Evolutionary conservation across 192 early-diverging fungal genomes (phyloP).

Genomic region (Podila horticola): DNA sequence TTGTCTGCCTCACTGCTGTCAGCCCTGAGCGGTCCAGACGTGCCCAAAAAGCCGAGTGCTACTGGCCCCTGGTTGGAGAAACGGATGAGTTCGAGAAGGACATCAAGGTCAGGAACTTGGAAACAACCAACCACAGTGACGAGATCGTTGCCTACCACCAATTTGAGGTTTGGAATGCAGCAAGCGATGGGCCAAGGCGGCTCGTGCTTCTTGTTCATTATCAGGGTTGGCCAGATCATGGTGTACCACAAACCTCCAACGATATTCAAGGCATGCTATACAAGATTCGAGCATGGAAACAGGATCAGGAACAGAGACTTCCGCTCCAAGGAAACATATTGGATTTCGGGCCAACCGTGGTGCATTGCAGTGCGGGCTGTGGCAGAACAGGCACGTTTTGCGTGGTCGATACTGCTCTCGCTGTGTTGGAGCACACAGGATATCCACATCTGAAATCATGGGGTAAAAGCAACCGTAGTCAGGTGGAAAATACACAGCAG

Average conservation of each 20-base stretch:
- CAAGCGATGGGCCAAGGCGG: not conserved
- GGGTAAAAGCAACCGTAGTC: too few species aligned
- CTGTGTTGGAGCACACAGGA: conserved; percentile 15
- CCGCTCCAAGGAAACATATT: not conserved
- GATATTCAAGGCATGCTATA: conserved; percentile 62
- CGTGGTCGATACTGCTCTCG: conserved; percentile 67
- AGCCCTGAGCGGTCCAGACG: conserved; percentile 66
- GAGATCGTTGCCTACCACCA: conserved; percentile 20
- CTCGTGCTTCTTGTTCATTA: conserved; percentile 80
- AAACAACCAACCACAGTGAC: conserved; percentile 1
- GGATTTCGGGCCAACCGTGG: conserved; percentile 69
- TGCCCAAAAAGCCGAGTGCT: conserved; percentile 79
- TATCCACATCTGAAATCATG: conserved; percentile 13
- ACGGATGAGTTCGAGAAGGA: conserved; percentile 11
- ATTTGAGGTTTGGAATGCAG: conserved; percentile 32
- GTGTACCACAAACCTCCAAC: conserved; percentile 66
- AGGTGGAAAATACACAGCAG: too few species aligned
- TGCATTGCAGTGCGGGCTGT: conserved; percentile 90
- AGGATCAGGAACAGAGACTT: conserved; percentile 27
- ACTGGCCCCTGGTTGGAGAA: conserved; percentile 78
- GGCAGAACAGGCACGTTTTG: conserved; percentile 90
- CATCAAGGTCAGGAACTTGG: conserved; percentile 12
- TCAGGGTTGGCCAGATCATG: conserved; percentile 87
- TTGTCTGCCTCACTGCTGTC: conserved; percentile 91
- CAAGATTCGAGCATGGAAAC: conserved; percentile 30